These are phyloP conservation scores for Metschnikowia sp. DNA, from an alignment of 805 yeast genomes.

Conservation along the genomic window DNA sequence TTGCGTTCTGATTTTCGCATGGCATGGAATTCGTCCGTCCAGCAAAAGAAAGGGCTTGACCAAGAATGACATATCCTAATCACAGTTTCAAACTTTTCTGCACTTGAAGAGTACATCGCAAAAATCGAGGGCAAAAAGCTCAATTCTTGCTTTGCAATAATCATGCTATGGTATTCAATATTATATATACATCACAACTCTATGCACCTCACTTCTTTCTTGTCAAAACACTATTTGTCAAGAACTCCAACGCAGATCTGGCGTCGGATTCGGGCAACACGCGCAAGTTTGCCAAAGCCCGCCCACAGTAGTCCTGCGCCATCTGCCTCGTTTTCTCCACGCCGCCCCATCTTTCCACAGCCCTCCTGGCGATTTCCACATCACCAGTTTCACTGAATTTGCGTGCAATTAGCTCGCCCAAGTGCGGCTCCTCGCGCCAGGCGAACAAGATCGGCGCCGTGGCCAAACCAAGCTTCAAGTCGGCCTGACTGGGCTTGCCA, in stretches of 20 bases:
- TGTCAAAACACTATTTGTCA: constrained; percentile 79
- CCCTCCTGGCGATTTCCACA: constrained; percentile 71
- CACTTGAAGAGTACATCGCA: too few species aligned
- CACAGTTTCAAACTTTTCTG: too few species aligned
- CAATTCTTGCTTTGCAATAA: too few species aligned
- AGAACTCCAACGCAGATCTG: constrained; percentile 77
- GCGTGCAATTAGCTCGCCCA: constrained; percentile 80
- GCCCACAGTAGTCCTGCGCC: constrained; percentile 75
- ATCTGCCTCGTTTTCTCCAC: constrained; percentile 69
- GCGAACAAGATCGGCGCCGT: constrained; percentile 96
- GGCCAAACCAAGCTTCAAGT: constrained; percentile 87
- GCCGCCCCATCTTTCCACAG: constrained; percentile 71
- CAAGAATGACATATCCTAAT: too few species aligned
- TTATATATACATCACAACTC: not conserved
- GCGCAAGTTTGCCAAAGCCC: constrained; percentile 70
- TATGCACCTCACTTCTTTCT: constrained; percentile 55
- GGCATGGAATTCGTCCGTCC: too few species aligned
- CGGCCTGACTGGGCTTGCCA: constrained; percentile 97
- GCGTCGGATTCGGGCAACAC: constrained; percentile 85
- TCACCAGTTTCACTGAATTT: constrained; percentile 82
- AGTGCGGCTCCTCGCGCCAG: constrained; percentile 82
- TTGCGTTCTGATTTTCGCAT: too few species aligned
- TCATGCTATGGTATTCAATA: not conserved
- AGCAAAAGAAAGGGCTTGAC: too few species aligned
- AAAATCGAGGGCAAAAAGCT: too few species aligned